Evolutionary conservation across 345 rosid species (phyloP), one percentile per base, ranked within the genome.

Genomic region (Sapria himalayana): DNA sequence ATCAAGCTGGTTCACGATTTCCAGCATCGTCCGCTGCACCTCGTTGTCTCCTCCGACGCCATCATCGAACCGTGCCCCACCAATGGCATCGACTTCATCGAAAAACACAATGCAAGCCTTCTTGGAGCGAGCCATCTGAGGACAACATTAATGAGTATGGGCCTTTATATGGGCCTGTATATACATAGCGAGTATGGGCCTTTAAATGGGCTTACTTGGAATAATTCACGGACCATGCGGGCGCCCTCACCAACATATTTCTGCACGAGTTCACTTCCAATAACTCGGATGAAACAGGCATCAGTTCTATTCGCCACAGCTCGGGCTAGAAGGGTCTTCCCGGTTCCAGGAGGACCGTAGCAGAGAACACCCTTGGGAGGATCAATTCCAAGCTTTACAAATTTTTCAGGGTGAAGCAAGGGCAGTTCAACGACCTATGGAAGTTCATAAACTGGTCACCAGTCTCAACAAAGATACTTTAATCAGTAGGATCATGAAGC

Each of bases 221-320:
- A 89, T 4, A 89, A 64, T 41, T 89, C 98, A 29, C 98, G 80
- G 52, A 89, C 98, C 94, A 89, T 89, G 29, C 94, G 71, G 21
- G 98, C 98, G 45, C 98, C 98, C 60, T 89, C 98, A 29, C 94
- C 98, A 13, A 89, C 93, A 52, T 89, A 89, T 62, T 89, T 89
- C 50, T 89, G 98, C 50, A 89, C 98, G 48, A 89, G 91, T 68
- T 89, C 94, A 59, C 98, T 89, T 19, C 98, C 98, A 43, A 82
- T 89, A 41, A 89, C 94, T 41, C 98, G 77, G 35, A 89, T 89
- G 57, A 89, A 89, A 58, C 98, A 82, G 39, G 94, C 98, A 71
- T 89, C 98, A 3, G 98, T 89, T 65, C 98, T 74, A 36, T 89
- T 89, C 33, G 98, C 98, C 33, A 89, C 98, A 54, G 98, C 98